Evolutionary conservation across 139 green algal species (phyloP), one percentile per base, ranked within the genome.

Genomic region (Picochlorum sp.): DNA sequence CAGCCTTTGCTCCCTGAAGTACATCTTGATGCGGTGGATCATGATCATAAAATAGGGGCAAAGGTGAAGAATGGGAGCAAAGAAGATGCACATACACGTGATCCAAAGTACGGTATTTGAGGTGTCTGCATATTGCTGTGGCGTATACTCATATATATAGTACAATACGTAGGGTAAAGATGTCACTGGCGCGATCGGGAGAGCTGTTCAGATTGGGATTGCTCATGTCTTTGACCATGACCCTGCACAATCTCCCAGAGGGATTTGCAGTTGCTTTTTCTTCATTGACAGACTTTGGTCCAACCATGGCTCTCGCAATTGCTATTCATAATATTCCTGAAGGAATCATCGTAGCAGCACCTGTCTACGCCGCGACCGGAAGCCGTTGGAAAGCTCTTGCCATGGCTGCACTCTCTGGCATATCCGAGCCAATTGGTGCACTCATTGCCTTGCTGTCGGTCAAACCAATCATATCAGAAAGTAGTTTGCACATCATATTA

Each of bases 201-300:
- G 70, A 79, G 45, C 69, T 86, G 30, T 50, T 88, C 44, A 62
- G 82, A 1, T 60, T 87, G 15, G 82, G 83, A 2, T 24, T 87
- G 11, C 60, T 90, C 8, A 92, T 92, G 86, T 78, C 81, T 0
- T 34, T 90, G 6, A 88, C 85, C 8, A 96, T 96, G 88, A 94
- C 85, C n/a, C 65, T 93, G 38, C 88, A 95, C 70, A 95, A 96
- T 64, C 57, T 91, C 67, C 89, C 89, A 20, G 89, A 96, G 65
- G 86, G 84, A 16, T 85, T 90, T 92, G 63, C 72, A 62, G 84
- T 90, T 18, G 83, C 80, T 2, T 89, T 89, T 55, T 77, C 81
- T 7, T 75, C 86, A 4, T 90, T 88, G 69, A 94, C 89, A 13
- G 71, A 75, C 30, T 70, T 92, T 47, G 86, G 88, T 1, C 76